These are phyloP conservation scores for Clitoria ternatea DNA, from an alignment of 306 rosid species.

Conservation along the genomic window DNA sequence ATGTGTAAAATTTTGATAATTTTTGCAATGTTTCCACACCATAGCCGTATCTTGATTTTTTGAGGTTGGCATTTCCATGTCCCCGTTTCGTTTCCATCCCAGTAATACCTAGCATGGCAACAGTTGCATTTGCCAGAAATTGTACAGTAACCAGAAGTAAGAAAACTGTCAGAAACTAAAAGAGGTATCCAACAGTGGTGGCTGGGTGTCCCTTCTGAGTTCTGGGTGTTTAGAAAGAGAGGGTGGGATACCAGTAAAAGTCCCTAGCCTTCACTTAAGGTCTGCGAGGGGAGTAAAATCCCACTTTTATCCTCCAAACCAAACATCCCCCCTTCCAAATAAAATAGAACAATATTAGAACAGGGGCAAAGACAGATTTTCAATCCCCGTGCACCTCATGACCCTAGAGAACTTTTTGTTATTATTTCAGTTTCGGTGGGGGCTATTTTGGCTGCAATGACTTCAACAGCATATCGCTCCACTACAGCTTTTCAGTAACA, in stretches of 20 bases:
- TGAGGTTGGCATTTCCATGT: no score
- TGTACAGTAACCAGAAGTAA: not conserved
- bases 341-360: not conserved
- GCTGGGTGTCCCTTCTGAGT: not conserved
- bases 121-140: no score
- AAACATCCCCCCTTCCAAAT: no score
- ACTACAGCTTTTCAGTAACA: not conserved
- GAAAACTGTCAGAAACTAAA: not conserved
- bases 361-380: not conserved
- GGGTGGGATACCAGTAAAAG: not conserved
- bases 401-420: not conserved
- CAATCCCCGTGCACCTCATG: not conserved
- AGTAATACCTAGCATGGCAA: no score
- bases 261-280: not conserved
- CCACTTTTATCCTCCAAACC: no score
- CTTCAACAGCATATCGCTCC: not conserved
- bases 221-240: not conserved
- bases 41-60: no score
- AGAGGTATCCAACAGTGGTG: not conserved
- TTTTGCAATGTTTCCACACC: no score
- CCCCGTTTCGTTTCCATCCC: no score
- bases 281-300: not conserved
- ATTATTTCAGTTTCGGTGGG: no score
- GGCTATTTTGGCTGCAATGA: not conserved
- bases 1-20: no score